phyloP scores from a whole-genome alignment of 306 rosid genomes.

The Pachyrhizus erosus region DNA sequence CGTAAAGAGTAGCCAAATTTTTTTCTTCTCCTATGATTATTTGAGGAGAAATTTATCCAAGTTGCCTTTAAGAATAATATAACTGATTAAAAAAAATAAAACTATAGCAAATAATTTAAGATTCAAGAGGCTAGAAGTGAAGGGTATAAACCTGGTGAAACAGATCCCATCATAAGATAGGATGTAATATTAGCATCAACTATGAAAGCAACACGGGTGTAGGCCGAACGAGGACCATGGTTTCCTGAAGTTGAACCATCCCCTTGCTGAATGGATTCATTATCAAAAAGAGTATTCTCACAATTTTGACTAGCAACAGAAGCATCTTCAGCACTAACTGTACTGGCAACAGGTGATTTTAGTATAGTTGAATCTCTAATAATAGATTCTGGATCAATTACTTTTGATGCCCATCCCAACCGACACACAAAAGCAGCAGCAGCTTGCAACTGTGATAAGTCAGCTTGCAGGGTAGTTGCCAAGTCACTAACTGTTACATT shows the following conservation, averaged over 20 bases:
- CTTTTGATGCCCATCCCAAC: constrained; percentile 94
- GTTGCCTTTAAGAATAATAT: not conserved
- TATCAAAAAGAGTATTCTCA: constrained; percentile 56
- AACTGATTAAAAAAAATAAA: not conserved
- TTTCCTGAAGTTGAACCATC: constrained; percentile 65
- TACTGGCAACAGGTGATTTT: constrained; percentile 62
- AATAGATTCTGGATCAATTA: constrained; percentile 77
- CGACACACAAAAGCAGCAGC: constrained; percentile 91
- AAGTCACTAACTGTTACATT: constrained; percentile 88
- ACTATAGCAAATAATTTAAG: constrained; percentile 11
- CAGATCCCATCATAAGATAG: constrained; percentile 99
- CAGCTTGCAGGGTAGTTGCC: constrained; percentile 91
- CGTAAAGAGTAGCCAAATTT: not conserved
- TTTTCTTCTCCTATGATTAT: no score
- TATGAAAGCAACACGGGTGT: constrained; percentile 83
- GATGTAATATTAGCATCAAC: constrained; percentile 98
- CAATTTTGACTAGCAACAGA: constrained; percentile 59
- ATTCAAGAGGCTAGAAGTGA: constrained; percentile 25
- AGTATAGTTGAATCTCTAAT: constrained; percentile 63
- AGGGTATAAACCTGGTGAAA: constrained; percentile 88
- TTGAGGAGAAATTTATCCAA: not conserved
- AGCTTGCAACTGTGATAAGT: constrained; percentile 82
- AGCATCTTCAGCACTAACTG: constrained; percentile 65
- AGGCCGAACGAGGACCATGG: constrained; percentile 57
- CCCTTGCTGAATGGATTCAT: constrained; percentile 70